A percentile compares a stretch with the other conserved stretches of the same genome.
phyloP scores from a whole-genome alignment of 1,139 yeast species.

The Blastobotrys ciferrii region DNA sequence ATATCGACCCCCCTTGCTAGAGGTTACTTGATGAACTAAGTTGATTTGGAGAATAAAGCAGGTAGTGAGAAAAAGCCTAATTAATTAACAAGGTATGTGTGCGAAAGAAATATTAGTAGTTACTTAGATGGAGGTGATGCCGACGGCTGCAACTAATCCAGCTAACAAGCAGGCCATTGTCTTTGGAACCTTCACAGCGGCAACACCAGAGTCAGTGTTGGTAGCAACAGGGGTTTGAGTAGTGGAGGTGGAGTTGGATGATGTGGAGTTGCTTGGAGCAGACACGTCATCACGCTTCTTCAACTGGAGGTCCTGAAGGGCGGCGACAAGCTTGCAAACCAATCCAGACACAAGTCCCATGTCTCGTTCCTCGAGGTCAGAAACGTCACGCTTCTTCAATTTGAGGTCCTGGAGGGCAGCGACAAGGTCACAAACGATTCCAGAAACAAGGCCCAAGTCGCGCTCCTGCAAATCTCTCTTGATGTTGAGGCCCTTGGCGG shows the following conservation, averaged over 20 bases:
- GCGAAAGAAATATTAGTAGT: no score
- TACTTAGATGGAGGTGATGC: not conserved
- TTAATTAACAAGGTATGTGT: no score
- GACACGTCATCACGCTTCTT: not conserved
- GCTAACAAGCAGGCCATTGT: not conserved
- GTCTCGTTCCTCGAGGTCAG: slow-evolving; percentile 3
- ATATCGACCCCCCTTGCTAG: no score
- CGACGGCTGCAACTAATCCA: not conserved
- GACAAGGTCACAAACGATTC: not conserved
- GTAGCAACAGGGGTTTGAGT: no score
- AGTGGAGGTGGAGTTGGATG: slow-evolving; percentile 1
- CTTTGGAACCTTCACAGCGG: slow-evolving; percentile 1
- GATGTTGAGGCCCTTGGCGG: not conserved
- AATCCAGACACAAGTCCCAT: not conserved
- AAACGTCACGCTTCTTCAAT: not conserved
- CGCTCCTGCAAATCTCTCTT: not conserved
- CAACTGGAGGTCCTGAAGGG: not conserved
- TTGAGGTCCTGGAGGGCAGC: not conserved
- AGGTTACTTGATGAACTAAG: no score
- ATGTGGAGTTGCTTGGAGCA: not conserved
- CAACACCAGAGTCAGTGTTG: not conserved
- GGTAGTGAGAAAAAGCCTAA: no score
- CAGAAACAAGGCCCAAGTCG: not conserved
- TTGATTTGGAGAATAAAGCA: no score
- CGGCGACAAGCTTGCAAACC: not conserved